Conservation (phyloP, 805 yeast genomes). For the Suhomyces sp. region DNA sequence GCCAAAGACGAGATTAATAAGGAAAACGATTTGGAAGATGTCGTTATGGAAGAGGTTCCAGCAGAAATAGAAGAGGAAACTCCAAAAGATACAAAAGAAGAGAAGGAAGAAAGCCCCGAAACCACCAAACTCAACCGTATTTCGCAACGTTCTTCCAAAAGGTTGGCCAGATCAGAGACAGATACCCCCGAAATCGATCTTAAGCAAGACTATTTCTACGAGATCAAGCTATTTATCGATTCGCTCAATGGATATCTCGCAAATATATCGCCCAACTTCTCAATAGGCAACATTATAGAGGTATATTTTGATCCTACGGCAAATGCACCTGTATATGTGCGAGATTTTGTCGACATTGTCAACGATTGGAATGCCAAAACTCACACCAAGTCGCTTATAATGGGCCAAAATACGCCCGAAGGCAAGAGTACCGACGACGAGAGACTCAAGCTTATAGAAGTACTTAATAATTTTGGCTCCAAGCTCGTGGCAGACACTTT, state of each 20-base stretch:
- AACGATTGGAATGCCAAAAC: slow-evolving; percentile 26
- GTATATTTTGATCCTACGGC: slow-evolving; percentile 10
- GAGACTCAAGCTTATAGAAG: slow-evolving; percentile 31
- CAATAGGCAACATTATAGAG: slow-evolving; percentile 1
- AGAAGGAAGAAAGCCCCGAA: neutral
- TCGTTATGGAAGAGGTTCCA: slow-evolving; percentile 11
- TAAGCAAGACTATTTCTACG: slow-evolving; percentile 22
- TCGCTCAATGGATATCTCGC: slow-evolving; percentile 17
- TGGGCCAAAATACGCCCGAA: slow-evolving; percentile 6
- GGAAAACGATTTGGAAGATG: slow-evolving; percentile 1
- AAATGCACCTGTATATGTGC: neutral
- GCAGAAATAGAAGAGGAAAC: slow-evolving; percentile 11
- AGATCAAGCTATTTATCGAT: slow-evolving; percentile 24
- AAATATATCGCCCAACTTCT: neutral
- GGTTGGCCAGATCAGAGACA: slow-evolving; percentile 27
- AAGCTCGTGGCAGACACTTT: slow-evolving; percentile 4
- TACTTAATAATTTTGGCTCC: slow-evolving; percentile 29
- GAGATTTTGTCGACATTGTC: slow-evolving; percentile 21
- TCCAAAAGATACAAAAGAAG: neutral
- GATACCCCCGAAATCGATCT: slow-evolving; percentile 22
- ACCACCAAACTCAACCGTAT: neutral
- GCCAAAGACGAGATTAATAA: slow-evolving; percentile 1
- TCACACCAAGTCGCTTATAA: slow-evolving; percentile 15
- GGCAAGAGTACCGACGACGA: slow-evolving; percentile 24
- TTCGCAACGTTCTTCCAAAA: slow-evolving; percentile 20